These are phyloP conservation scores for Schizosaccharomyces lindneri DNA, from an alignment of 805 yeast genomes.

Conservation along the genomic window DNA sequence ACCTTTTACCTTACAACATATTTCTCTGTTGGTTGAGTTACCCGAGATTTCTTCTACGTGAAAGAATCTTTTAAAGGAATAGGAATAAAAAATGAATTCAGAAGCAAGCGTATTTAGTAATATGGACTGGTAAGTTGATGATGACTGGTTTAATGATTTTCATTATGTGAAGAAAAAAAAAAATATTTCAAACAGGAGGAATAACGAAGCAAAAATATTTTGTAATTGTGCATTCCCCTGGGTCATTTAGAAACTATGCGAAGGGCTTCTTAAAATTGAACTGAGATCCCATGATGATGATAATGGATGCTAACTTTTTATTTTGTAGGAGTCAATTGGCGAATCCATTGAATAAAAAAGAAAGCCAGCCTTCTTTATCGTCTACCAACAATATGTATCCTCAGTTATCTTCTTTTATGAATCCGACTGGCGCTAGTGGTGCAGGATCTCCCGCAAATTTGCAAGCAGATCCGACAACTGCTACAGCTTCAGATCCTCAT, in stretches of 20 bases:
- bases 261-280: no score
- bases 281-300: no score
- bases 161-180: neutral
- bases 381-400: neutral
- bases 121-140: neutral
- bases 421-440: neutral
- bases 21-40: neutral
- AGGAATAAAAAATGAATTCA: neutral
- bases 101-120: neutral
- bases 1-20: neutral
- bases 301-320: neutral
- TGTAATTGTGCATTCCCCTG: no score
- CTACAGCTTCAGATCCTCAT: neutral
- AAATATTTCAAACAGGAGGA: no score
- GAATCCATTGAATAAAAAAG: neutral
- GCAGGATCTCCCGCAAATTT: neutral
- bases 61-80: neutral
- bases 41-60: neutral
- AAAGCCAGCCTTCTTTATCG: neutral
- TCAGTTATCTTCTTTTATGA: neutral
- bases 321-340: neutral
- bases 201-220: no score
- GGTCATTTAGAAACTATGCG: no score
- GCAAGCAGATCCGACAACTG: neutral
- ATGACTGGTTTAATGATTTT: neutral